A percentile compares a stretch with the other conserved stretches of the same genome.
These are phyloP conservation scores for Quillaja saponaria DNA, from an alignment of 306 rosid genomes.

Conservation along the genomic window DNA sequence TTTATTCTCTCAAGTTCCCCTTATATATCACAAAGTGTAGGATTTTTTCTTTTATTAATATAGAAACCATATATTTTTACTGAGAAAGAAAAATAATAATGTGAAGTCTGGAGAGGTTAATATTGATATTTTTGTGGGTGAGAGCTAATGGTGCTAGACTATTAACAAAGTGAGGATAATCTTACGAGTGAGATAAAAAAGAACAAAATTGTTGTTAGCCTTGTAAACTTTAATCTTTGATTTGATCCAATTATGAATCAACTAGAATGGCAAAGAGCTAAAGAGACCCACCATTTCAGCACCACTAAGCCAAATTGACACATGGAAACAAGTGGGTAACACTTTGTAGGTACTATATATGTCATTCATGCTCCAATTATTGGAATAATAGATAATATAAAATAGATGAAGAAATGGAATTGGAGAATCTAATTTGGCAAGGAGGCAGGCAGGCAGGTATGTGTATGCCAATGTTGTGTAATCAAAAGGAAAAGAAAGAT, in stretches of 20 bases:
- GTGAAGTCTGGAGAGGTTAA: no score
- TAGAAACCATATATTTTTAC: no score
- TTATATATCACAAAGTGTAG: no score
- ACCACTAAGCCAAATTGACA: constrained; percentile 29
- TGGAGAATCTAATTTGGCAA: constrained; percentile 22
- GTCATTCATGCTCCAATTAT: constrained; percentile 36
- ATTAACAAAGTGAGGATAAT: no score
- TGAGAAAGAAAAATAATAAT: no score
- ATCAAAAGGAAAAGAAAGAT: constrained; percentile 15
- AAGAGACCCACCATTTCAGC: not conserved
- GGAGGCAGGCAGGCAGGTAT: not conserved
- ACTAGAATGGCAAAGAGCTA: constrained; percentile 14
- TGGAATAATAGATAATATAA: constrained; percentile 20
- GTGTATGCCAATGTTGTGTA: constrained; percentile 12
- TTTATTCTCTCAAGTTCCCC: no score
- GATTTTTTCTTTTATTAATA: no score
- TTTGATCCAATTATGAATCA: constrained; percentile 24
- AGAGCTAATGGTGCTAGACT: no score
- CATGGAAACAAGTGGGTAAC: constrained; percentile 29
- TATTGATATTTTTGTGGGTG: no score
- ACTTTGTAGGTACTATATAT: constrained; percentile 9
- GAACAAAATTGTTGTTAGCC: no score
- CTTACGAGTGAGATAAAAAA: no score
- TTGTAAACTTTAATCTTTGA: no score
- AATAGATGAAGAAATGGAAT: constrained; percentile 14